Conservation (phyloP, 2,329 filamentous ascomycete species). For the Colletotrichum magnum region DNA sequence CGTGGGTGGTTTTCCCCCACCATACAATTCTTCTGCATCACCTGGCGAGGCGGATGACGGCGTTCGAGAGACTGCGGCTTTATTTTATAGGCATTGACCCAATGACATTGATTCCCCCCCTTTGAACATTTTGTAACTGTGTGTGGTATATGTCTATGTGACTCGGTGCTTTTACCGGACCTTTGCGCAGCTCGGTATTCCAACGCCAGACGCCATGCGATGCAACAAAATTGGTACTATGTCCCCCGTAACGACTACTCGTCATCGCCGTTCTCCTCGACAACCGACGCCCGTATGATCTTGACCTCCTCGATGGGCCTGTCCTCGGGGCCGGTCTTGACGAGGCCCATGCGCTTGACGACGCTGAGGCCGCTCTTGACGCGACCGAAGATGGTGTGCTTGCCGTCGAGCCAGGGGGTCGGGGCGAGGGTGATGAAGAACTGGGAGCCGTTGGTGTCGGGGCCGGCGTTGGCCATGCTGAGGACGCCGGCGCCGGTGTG, state of each 20-base stretch:
- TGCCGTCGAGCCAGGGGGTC: slow-evolving; percentile 96
- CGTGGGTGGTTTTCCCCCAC: slow-evolving; percentile 19
- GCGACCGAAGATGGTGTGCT: slow-evolving; percentile 96
- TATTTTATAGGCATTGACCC: slow-evolving; percentile 36
- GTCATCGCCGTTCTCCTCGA: slow-evolving; percentile 69
- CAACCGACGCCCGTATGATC: slow-evolving; percentile 79
- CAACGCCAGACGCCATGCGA: slow-evolving; percentile 38
- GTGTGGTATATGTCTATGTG: not conserved
- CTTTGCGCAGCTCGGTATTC: not conserved
- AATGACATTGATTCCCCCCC: slow-evolving; percentile 36
- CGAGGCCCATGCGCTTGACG: slow-evolving; percentile 89
- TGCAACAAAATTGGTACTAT: slow-evolving; percentile 6
- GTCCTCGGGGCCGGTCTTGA: slow-evolving; percentile 87
- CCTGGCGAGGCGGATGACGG: slow-evolving; percentile 38
- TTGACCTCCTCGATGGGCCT: slow-evolving; percentile 85
- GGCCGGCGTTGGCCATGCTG: slow-evolving; percentile 95
- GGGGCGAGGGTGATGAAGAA: slow-evolving; percentile 97
- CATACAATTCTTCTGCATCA: slow-evolving; percentile 38
- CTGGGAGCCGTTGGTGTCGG: slow-evolving; percentile 93
- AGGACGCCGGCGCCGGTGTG: slow-evolving; percentile 95
- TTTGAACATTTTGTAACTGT: not conserved
- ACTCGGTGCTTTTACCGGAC: not conserved
- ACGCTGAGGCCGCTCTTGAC: slow-evolving; percentile 87
- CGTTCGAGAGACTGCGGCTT: slow-evolving; percentile 35
- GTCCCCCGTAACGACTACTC: slow-evolving; percentile 25